phyloP scores from a whole-genome alignment of 176 grass and related monocot genomes.

The Avena eriantha region DNA sequence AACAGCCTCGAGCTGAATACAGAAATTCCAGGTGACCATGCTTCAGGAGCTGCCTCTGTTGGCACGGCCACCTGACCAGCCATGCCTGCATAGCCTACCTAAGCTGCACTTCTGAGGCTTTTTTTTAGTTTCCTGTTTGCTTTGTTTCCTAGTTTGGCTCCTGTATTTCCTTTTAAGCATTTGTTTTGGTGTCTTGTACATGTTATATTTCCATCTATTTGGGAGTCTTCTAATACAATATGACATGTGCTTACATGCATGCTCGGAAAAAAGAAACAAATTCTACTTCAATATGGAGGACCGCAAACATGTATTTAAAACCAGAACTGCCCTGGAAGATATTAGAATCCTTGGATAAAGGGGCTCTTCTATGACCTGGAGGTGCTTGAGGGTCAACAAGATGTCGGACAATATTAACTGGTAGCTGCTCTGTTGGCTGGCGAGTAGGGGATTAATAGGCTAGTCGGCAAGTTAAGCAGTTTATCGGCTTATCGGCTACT shows the following conservation, averaged over 20 bases:
- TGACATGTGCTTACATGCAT: background rate
- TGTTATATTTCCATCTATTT: background rate
- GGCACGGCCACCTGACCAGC: background rate
- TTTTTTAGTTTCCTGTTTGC: background rate
- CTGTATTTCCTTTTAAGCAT: background rate
- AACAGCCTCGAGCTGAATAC: background rate
- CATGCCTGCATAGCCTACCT: constrained; percentile 1
- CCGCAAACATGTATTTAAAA: background rate
- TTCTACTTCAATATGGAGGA: background rate
- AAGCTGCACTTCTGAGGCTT: background rate
- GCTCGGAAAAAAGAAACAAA: background rate
- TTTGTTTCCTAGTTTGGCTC: background rate
- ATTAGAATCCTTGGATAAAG: background rate
- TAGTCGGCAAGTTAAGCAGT: too few species aligned
- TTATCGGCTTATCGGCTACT: too few species aligned
- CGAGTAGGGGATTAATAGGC: too few species aligned
- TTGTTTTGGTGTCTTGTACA: background rate
- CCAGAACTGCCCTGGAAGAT: background rate
- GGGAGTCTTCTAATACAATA: constrained; percentile 5
- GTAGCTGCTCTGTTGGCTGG: too few species aligned
- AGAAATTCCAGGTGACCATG: background rate
- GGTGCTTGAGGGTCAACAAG: too few species aligned
- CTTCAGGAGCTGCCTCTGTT: background rate
- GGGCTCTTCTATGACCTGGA: background rate
- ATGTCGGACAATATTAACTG: too few species aligned